Evolutionary conservation across 768 basidiomycete species (phyloP), one percentile per base, ranked within the genome.

Genomic region (Neoboletus magnificus): DNA sequence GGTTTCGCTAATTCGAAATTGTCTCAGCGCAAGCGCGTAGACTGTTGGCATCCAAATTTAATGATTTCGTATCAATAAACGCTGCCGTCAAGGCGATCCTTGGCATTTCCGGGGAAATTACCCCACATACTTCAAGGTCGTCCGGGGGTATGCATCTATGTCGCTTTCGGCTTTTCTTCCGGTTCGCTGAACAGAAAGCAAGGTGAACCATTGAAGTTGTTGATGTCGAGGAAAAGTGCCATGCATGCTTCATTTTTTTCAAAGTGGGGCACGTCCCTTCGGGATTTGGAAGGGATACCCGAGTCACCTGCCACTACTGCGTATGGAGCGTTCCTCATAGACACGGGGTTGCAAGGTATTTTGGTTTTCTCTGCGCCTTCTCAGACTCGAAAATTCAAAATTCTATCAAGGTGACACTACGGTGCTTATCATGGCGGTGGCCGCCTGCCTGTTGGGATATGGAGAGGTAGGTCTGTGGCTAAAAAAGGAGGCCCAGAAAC

Each of bases 241-340:
- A 35, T 35, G 15, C 48, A 52, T 11, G 2, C 39, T 3, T 41
- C 53, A 1, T 41, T 39, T 8, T 50, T 40, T 20, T 32, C 39
- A 3, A 16, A 35, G n/a, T 54, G 39, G 30, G 39, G 48, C 11
- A 41, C 12, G 2, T 36, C 47, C 12, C 25, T 33, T 27, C 32
- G 16, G 18, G 53, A 51, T 1, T 20, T 41, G 30, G 53, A 54
- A 27, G 35, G n/a, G 48, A 51, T 39, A 1, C 48, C 40, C 18
- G 53, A 54, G 6, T 54, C 53, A 13, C 30, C 53, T n/a, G 48
- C 53, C 1, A 51, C 53, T 9, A 54, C 48, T 6, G 48, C 53
- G 32, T 54, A 54, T 13, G 53, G 48, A n/a, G 53, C 39, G 6
- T 54, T 51, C 39, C 48, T 54, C 10, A 54, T 54, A 25, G 53